Evolutionary conservation across 257 asterid genomes (phyloP).

Genomic region (Lithospermum erythrorhizon): DNA sequence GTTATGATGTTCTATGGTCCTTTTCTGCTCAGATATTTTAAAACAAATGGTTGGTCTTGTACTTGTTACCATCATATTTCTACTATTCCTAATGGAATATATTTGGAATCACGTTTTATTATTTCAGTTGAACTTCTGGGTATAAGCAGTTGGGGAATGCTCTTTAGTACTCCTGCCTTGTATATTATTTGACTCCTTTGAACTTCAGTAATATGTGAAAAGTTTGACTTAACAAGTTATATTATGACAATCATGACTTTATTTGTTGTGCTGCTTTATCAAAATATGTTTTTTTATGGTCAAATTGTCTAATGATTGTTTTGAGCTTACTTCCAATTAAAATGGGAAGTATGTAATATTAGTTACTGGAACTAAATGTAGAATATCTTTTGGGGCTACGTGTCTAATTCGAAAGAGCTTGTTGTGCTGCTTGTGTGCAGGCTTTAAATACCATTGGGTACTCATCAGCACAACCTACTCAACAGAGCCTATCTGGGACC

Average conservation of each 20-base stretch:
- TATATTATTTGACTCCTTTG: background rate
- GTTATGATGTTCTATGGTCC: too few species aligned
- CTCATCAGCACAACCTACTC: slow-evolving; percentile 45
- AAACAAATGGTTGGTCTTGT: background rate
- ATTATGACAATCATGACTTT: background rate
- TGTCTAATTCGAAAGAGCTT: background rate
- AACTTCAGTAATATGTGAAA: background rate
- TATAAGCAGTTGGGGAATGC: background rate
- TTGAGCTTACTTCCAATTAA: background rate
- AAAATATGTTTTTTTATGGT: too few species aligned
- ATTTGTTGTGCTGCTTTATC: background rate
- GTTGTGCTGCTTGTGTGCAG: slow-evolving; percentile 23
- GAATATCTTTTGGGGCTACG: background rate
- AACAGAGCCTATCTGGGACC: slow-evolving; percentile 40
- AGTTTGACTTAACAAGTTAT: background rate
- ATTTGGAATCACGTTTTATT: too few species aligned
- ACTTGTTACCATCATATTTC: background rate
- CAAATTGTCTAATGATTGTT: background rate
- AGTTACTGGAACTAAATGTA: background rate
- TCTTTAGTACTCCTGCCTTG: background rate
- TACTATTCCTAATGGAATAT: too few species aligned
- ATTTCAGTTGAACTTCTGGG: background rate
- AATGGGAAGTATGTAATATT: background rate
- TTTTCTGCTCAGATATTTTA: too few species aligned
- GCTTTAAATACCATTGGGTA: slow-evolving; percentile 46